A percentile compares a stretch with the other conserved stretches of the same genome.
Evolutionary conservation across 495 filamentous ascomycete species (phyloP).

Genomic region (Mytilinidion resinicola): DNA sequence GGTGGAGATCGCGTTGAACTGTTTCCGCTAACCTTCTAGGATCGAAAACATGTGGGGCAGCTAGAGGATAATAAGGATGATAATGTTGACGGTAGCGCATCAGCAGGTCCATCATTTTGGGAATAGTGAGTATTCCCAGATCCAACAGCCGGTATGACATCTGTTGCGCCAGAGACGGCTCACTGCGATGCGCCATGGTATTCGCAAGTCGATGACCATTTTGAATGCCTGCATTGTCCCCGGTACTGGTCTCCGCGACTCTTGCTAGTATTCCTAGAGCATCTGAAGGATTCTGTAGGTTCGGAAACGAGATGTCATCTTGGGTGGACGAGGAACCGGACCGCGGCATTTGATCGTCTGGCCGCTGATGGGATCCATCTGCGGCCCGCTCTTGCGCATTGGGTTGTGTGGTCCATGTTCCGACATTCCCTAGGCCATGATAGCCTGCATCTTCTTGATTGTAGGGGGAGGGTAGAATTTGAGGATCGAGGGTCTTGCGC

Average conservation of each 20-base stretch:
- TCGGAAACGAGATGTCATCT: slow-evolving; percentile 36
- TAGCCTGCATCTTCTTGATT: slow-evolving; percentile 14
- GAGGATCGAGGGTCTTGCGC: slow-evolving; percentile 37
- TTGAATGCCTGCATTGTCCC: slow-evolving; percentile 19
- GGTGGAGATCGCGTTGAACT: slow-evolving; percentile 46
- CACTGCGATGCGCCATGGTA: slow-evolving; percentile 4
- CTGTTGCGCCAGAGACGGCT: slow-evolving; percentile 8
- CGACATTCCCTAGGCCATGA: slow-evolving; percentile 25
- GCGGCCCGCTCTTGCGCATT: background rate
- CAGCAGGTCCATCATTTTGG: slow-evolving; percentile 47
- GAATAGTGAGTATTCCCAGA: slow-evolving; percentile 43
- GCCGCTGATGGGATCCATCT: slow-evolving; percentile 17
- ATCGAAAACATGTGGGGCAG: slow-evolving; percentile 50
- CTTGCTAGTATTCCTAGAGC: slow-evolving; percentile 44
- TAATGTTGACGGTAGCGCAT: slow-evolving; percentile 50
- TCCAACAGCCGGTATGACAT: slow-evolving; percentile 48
- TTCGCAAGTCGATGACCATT: slow-evolving; percentile 1
- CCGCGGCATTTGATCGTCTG: slow-evolving; percentile 27
- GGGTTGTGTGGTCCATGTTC: slow-evolving; percentile 18
- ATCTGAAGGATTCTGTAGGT: slow-evolving; percentile 44
- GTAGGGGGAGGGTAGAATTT: slow-evolving; percentile 11
- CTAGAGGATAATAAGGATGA: slow-evolving; percentile 58
- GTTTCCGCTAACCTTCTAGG: slow-evolving; percentile 44
- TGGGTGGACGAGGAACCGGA: slow-evolving; percentile 35
- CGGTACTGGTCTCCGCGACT: slow-evolving; percentile 37